Conservation (phyloP, 2,329 filamentous ascomycete species). For the Clarireedia hainanense region DNA sequence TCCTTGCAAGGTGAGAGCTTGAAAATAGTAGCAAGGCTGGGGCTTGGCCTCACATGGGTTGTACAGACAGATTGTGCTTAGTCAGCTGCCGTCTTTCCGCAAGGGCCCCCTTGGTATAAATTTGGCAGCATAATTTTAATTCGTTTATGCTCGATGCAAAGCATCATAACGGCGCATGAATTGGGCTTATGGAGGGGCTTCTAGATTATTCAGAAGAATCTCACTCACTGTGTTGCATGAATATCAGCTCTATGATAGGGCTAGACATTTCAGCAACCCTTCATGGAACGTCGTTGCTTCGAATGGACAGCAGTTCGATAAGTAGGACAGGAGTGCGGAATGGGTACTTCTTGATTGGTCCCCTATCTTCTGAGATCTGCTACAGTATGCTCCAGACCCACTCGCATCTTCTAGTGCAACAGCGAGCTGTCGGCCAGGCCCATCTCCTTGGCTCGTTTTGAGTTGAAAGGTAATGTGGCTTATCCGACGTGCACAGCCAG, state of each 20-base stretch:
- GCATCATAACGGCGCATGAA: neutral
- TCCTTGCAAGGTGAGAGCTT: neutral
- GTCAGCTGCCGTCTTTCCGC: neutral
- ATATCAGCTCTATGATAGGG: neutral
- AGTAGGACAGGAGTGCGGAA: too few relatives aligned
- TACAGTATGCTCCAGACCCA: too few relatives aligned
- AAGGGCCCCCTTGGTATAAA: neutral
- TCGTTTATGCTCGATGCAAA: neutral
- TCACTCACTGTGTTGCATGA: neutral
- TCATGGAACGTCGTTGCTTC: neutral
- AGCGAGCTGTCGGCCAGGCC: too few relatives aligned
- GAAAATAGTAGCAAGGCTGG: slow-evolving; percentile 2
- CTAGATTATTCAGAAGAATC: neutral
- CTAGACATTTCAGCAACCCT: neutral
- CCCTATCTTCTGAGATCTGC: too few relatives aligned
- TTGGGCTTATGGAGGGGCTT: neutral
- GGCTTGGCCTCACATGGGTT: neutral
- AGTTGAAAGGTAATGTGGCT: too few relatives aligned
- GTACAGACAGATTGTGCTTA: neutral
- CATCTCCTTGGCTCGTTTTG: too few relatives aligned
- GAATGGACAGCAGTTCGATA: too few relatives aligned
- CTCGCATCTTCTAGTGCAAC: too few relatives aligned
- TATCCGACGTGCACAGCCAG: too few relatives aligned
- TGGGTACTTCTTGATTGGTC: too few relatives aligned
- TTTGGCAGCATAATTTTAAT: neutral